A percentile compares a stretch with the other conserved stretches of the same genome.
Evolutionary conservation across 306 rosid genomes (phyloP).

Genomic region (Lotus japonicus): DNA sequence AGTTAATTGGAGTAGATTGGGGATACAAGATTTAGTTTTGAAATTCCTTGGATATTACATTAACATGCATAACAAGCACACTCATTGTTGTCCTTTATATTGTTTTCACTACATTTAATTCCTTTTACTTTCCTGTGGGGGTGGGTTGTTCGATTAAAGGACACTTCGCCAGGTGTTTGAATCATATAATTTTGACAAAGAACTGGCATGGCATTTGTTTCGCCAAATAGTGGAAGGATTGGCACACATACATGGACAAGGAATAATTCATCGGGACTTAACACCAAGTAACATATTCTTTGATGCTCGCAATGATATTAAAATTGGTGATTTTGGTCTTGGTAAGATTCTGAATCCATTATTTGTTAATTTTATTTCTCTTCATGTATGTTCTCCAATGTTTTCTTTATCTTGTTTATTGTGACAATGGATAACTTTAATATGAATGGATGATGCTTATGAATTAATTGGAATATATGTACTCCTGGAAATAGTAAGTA

Average conservation of each 20-base stretch:
- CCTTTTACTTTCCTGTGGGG: not conserved
- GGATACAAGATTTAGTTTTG: not conserved
- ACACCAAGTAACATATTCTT: constrained; percentile 92
- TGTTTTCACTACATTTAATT: constrained; percentile 20
- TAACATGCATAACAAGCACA: not conserved
- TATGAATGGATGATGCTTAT: not conserved
- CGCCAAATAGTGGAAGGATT: constrained; percentile 98
- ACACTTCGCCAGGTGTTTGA: constrained; percentile 82
- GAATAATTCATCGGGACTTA: constrained; percentile 95
- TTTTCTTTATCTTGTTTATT: constrained; percentile 9
- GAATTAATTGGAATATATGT: not conserved
- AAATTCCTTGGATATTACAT: not conserved
- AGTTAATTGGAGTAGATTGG: no score
- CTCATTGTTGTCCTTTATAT: not conserved
- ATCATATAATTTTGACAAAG: constrained; percentile 79
- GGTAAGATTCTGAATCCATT: constrained; percentile 52
- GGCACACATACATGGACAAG: constrained; percentile 95
- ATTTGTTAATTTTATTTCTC: constrained; percentile 8
- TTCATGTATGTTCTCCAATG: constrained; percentile 10
- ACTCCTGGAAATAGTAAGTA: not conserved
- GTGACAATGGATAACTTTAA: constrained; percentile 7
- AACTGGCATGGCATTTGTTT: constrained; percentile 73
- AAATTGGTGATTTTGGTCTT: constrained; percentile 97
- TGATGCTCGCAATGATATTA: constrained; percentile 94
- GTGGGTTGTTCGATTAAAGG: constrained; percentile 37